Base-by-base conservation (phyloP, 2,329 filamentous ascomycete genomes). In the Aspergillus amoenus region DNA sequence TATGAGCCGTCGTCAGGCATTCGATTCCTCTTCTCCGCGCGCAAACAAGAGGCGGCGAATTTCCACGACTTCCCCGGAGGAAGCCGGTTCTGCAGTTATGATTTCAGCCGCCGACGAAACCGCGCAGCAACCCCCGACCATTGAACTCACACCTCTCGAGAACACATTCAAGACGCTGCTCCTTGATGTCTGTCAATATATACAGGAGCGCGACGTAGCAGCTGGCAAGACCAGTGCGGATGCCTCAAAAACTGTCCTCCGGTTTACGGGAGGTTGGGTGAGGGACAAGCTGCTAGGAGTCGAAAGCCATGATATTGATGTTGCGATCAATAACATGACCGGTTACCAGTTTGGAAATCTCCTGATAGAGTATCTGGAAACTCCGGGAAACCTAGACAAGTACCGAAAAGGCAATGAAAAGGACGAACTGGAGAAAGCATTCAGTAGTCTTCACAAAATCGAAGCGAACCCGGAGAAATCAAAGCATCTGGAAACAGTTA, bases 391-490 rank as follows among this genome's bases (percentile, higher is more conserved):
- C 22, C 66, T 77, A 15, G 65, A 73, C 5, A 76, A 76, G 58
- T 79, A 69, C 76, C 81, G 59, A 65, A 74, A 46, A 68, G 80
- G 50, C 68, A 84, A 65, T 67, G 72, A 56, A 9, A 66, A 71
- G 9, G 69, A 76, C 13, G 80, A 86, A 62, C 81, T 86, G 18
- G 68, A 82, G 83, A 82, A 82, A 52, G 87, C 88, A 56, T 80
- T 94, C 52, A 88, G 89, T 49, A 88, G 85, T 61, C 81, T 97
- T 32, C 89, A 97, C 80, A 95, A 91, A 73, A 93, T 97, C 64
- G 88, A 89, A 52, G 88, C 88, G 56, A 97, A 97, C 71, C 93
- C 93, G 0, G 92, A 97, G 68, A 97, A 96, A 77, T 96, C 92
- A 18, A 97, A 97, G 76, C 91, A 97, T 70, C 83, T 97, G 13